Conservation (phyloP, 345 rosid genomes). For the Sisymbrium altissimum region DNA sequence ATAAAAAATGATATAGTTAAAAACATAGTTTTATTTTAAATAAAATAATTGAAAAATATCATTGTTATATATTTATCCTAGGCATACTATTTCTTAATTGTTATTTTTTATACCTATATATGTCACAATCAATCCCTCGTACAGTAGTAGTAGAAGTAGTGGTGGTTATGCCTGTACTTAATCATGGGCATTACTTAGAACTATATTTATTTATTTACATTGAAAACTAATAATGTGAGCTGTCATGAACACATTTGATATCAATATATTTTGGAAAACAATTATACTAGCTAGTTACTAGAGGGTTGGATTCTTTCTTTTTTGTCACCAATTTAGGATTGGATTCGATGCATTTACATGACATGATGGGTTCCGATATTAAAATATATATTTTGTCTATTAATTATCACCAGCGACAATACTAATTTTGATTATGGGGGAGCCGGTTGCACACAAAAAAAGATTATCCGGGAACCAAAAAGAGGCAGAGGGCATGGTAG, state of each 20-base stretch:
- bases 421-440: not conserved
- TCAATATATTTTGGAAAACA: not conserved
- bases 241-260: constrained; percentile 8
- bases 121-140: constrained; percentile 13
- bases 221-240: not conserved
- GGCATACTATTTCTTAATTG: not conserved
- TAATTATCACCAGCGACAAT: not conserved
- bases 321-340: constrained; percentile 8
- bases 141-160: not conserved
- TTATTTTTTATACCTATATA: not conserved
- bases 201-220: not conserved
- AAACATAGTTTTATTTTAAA: not conserved
- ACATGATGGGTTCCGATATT: constrained; percentile 8
- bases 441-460: too few species aligned
- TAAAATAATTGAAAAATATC: too few species aligned
- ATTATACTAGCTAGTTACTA: constrained; percentile 13
- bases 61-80: not conserved
- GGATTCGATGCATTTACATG: constrained; percentile 31
- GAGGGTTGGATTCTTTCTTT: constrained; percentile 10
- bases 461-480: not conserved
- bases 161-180: not conserved
- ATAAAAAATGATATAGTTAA: not conserved
- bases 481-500: constrained; percentile 16
- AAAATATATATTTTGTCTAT: not conserved
- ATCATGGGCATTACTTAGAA: not conserved